These are phyloP conservation scores for Paraglomus occultum DNA, from an alignment of 192 early-diverging fungal species.

Conservation along the genomic window DNA sequence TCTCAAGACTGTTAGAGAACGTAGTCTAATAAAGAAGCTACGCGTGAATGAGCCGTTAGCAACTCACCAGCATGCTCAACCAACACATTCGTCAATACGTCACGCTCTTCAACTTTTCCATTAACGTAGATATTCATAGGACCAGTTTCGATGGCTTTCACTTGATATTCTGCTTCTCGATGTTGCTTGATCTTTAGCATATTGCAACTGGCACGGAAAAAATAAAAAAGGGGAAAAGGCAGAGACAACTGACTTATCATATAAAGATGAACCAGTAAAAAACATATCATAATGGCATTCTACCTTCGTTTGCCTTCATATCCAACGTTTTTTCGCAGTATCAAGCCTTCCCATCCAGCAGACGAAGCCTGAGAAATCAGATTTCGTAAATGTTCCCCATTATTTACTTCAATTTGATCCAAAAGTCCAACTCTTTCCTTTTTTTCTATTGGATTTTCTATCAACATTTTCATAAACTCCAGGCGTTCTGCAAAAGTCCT, in stretches of 20 bases:
- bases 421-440: conserved; percentile 21
- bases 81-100: conserved; percentile 44
- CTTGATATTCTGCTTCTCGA: conserved; percentile 51
- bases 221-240: not conserved
- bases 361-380: conserved; percentile 29
- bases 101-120: conserved; percentile 35
- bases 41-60: not conserved
- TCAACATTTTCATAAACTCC: conserved; percentile 15
- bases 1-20: not conserved
- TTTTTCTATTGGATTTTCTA: not conserved
- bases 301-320: conserved; percentile 58
- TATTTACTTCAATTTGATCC: conserved; percentile 31
- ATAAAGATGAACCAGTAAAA: not conserved
- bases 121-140: conserved; percentile 41
- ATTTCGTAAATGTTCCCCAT: conserved; percentile 35
- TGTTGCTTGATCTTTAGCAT: conserved; percentile 55
- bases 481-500: conserved; percentile 36
- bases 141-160: conserved; percentile 43
- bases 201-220: conserved; percentile 35
- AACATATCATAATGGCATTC: not conserved
- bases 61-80: conserved; percentile 42
- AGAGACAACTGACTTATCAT: not conserved
- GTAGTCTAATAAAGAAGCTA: not conserved
- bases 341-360: conserved; percentile 56
- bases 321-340: conserved; percentile 45